These are phyloP conservation scores for Zostera marina DNA, from an alignment of 116 monocot species.

Conservation along the genomic window DNA sequence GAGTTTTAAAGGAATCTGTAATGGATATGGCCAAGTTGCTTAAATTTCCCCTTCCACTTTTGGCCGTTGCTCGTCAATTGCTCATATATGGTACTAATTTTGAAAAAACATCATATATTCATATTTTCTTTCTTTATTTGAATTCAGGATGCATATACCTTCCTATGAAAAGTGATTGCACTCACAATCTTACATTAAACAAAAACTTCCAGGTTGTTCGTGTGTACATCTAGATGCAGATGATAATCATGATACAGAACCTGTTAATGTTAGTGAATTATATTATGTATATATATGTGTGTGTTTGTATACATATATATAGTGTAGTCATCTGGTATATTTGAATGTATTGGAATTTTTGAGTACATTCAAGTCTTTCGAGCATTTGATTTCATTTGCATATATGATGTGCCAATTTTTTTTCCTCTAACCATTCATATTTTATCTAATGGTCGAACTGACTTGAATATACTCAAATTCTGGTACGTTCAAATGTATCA, in stretches of 20 bases:
- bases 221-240: background rate
- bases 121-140: background rate
- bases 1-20: slow-evolving; percentile 29
- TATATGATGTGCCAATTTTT: too few species aligned
- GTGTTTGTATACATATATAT: too few species aligned
- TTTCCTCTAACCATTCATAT: too few species aligned
- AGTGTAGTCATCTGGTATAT: too few species aligned
- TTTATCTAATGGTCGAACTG: too few species aligned
- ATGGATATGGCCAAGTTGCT: slow-evolving; percentile 59
- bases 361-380: too few species aligned
- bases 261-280: slow-evolving; percentile 1
- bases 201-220: slow-evolving; percentile 5
- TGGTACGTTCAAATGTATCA: too few species aligned
- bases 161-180: background rate
- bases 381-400: too few species aligned
- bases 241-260: background rate
- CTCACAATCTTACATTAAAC: background rate
- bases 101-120: background rate
- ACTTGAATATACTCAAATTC: too few species aligned
- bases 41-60: slow-evolving; percentile 86
- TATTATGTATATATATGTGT: too few species aligned
- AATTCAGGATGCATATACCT: background rate
- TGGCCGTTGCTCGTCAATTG: slow-evolving; percentile 54
- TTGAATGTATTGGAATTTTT: too few species aligned
- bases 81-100: slow-evolving; percentile 52